Conservation (phyloP, 192 early-diverging fungal species). For the Gonapodya prolifera region DNA sequence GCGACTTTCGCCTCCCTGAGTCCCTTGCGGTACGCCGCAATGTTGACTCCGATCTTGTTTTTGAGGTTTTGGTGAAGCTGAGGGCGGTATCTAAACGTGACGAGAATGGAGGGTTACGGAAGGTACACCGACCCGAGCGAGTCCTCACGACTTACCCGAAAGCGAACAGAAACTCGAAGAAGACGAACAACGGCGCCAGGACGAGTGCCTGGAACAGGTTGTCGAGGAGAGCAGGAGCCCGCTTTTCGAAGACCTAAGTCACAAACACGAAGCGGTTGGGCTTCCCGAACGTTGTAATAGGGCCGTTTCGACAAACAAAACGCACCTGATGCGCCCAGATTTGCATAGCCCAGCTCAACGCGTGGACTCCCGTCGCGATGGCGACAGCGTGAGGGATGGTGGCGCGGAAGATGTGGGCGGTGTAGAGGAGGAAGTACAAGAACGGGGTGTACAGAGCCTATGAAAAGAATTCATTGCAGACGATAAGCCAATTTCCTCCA, state of each 20-base stretch:
- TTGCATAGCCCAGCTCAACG: slow-evolving; percentile 71
- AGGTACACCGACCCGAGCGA: too few relatives aligned
- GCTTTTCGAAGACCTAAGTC: slow-evolving; percentile 71
- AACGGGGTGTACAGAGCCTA: slow-evolving; percentile 38
- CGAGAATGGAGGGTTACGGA: too few relatives aligned
- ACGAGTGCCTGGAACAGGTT: slow-evolving; percentile 81
- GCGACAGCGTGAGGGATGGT: slow-evolving; percentile 32
- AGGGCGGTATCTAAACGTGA: slow-evolving; percentile 65
- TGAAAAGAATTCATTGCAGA: slow-evolving; percentile 16
- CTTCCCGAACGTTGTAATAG: too few relatives aligned
- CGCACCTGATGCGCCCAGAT: slow-evolving; percentile 26
- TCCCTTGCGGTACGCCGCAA: slow-evolving; percentile 36
- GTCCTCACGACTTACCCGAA: too few relatives aligned
- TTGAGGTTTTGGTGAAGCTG: slow-evolving; percentile 47
- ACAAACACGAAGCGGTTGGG: too few relatives aligned
- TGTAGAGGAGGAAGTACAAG: slow-evolving; percentile 42
- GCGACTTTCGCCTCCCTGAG: too few relatives aligned
- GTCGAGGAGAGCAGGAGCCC: slow-evolving; percentile 77
- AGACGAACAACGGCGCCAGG: slow-evolving; percentile 91
- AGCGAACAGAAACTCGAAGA: slow-evolving; percentile 75
- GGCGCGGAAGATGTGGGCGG: slow-evolving; percentile 47
- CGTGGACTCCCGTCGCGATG: slow-evolving; percentile 47
- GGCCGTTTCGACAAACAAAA: too few relatives aligned
- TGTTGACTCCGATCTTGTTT: slow-evolving; percentile 32
- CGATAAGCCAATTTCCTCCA: background rate